Conservation (phyloP, 2,329 filamentous ascomycete species). For the Diaporthe nobilis region DNA sequence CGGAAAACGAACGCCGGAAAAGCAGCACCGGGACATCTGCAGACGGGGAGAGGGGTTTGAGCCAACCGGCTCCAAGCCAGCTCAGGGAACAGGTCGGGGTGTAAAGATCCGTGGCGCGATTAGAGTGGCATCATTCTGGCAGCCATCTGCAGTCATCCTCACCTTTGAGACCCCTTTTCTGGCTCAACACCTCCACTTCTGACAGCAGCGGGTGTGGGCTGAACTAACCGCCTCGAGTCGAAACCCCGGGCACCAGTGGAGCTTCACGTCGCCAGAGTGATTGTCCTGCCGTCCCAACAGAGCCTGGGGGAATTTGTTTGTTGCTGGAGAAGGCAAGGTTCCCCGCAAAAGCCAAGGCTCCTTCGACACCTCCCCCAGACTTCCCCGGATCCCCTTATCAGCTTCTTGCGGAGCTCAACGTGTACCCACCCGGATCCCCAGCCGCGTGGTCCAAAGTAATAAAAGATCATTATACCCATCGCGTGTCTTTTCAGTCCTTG, state of each 20-base stretch:
- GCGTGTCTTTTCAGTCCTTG: background rate
- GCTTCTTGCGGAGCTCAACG: background rate
- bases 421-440: background rate
- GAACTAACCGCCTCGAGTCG: constrained; percentile 14
- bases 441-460: constrained; percentile 5
- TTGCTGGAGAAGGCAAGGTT: constrained; percentile 17
- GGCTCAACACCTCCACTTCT: background rate
- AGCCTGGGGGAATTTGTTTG: background rate
- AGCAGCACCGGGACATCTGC: constrained; percentile 8
- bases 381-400: constrained; percentile 23
- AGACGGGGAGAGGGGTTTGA: constrained; percentile 27
- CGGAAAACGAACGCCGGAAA: constrained; percentile 23
- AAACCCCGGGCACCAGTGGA: constrained; percentile 7
- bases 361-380: constrained; percentile 17
- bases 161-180: constrained; percentile 12
- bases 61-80: constrained; percentile 23
- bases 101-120: constrained; percentile 19
- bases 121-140: constrained; percentile 11
- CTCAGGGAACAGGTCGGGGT: background rate
- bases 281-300: background rate
- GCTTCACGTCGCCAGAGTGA: background rate
- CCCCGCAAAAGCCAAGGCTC: constrained; percentile 33
- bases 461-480: constrained; percentile 1
- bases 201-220: constrained; percentile 1
- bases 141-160: constrained; percentile 15